These are phyloP conservation scores for Neurospora pannonica DNA, from an alignment of 495 filamentous ascomycete species.

Conservation along the genomic window DNA sequence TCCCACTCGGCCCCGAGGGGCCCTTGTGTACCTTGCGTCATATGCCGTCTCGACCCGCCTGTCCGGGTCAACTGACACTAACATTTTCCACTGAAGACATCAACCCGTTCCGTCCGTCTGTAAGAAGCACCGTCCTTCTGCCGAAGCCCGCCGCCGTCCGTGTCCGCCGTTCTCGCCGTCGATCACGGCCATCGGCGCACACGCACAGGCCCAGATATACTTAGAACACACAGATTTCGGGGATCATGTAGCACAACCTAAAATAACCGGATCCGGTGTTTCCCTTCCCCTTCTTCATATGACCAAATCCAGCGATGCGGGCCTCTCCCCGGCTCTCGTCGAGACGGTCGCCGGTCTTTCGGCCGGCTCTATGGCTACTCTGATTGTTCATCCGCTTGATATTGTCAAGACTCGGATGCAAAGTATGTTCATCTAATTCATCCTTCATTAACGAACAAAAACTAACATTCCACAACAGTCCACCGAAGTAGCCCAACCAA, in stretches of 20 bases:
- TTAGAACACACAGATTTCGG: constrained; percentile 9
- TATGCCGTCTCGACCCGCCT: neutral
- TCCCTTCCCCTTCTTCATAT: constrained; percentile 18
- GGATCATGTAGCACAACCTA: neutral
- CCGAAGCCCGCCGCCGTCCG: neutral
- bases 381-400: constrained; percentile 80
- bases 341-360: constrained; percentile 87
- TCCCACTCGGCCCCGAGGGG: neutral
- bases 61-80: neutral
- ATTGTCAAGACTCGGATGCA: constrained; percentile 94
- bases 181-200: neutral
- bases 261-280: neutral
- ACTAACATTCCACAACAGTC: constrained; percentile 12
- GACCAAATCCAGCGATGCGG: constrained; percentile 33
- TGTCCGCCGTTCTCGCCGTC: neutral
- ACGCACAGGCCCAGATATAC: neutral
- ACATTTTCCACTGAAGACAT: neutral
- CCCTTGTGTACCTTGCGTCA: neutral
- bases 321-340: constrained; percentile 65
- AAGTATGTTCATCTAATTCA: constrained; percentile 36
- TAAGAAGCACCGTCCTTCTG: neutral
- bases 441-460: neutral
- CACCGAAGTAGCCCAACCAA: constrained; percentile 26
- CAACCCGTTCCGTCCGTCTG: neutral
- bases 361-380: constrained; percentile 75